Evolutionary conservation across 2,329 filamentous ascomycete genomes (phyloP).

Genomic region (Orbilia quercus): DNA sequence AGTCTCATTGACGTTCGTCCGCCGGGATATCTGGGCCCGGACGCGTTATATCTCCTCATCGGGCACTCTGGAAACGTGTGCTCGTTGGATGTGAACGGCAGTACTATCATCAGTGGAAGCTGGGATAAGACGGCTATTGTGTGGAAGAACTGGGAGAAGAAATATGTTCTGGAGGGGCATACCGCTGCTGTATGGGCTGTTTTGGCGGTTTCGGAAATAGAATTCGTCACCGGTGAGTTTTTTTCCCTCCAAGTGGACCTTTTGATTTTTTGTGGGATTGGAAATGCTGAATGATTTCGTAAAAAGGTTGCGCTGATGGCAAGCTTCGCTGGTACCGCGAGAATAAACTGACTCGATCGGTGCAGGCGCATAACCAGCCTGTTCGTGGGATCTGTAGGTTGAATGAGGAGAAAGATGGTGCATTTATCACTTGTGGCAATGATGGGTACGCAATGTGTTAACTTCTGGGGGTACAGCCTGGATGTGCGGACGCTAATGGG

Average conservation of each 20-base stretch:
- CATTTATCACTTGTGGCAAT: constrained; percentile 95
- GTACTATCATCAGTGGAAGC: constrained; percentile 86
- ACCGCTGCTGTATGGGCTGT: constrained; percentile 91
- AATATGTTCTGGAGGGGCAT: constrained; percentile 78
- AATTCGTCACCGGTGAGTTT: constrained; percentile 75
- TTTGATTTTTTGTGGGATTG: background rate
- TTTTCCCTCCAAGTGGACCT: too few species aligned
- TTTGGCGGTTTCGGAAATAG: constrained; percentile 80
- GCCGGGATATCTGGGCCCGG: constrained; percentile 71
- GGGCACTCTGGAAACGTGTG: constrained; percentile 91
- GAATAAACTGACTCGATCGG: constrained; percentile 73
- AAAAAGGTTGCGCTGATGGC: constrained; percentile 74
- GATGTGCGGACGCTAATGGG: background rate
- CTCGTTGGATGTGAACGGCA: constrained; percentile 79
- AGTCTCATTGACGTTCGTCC: constrained; percentile 90
- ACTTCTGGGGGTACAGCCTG: background rate
- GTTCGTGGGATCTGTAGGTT: constrained; percentile 88
- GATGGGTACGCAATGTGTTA: constrained; percentile 69
- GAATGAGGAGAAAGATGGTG: constrained; percentile 68
- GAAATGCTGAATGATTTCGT: constrained; percentile 2
- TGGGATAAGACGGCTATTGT: constrained; percentile 87
- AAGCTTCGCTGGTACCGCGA: constrained; percentile 83
- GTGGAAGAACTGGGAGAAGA: constrained; percentile 88
- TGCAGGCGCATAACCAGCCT: constrained; percentile 80
- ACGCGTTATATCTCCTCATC: constrained; percentile 83